Base-by-base conservation (phyloP, 139 green algal species). In the Picochlorum sp. region DNA sequence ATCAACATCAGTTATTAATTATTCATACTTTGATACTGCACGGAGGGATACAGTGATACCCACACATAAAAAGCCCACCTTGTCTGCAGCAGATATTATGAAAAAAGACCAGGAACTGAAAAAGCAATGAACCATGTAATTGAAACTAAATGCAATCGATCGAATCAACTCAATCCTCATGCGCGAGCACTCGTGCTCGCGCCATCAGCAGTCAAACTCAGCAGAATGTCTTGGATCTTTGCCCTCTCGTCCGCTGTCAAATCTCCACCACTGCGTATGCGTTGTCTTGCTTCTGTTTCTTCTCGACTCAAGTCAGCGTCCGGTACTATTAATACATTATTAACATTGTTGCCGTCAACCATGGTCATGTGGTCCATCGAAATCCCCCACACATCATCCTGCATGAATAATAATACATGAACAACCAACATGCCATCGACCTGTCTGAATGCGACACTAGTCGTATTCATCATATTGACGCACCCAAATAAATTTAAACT, bases 401-500 rank as follows among this genome's bases (percentile, higher is more conserved):
- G 47, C 47, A 95, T n/a, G 31, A 20, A 62, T n/a, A n/a, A n/a
- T n/a, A n/a, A n/a, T n/a, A n/a, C n/a, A n/a, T n/a, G n/a, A n/a
- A n/a, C n/a, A n/a, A n/a, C n/a, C n/a, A 52, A n/a, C 15, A 23
- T 26, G 24, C 24, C 24, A 26, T 26, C 14, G 45, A 15, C 2
- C 3, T 20, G 14, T 50, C 45, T n/a, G n/a, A n/a, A n/a, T n/a
- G n/a, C n/a, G n/a, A n/a, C n/a, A n/a, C n/a, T n/a, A n/a, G n/a
- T n/a, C n/a, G n/a, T n/a, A n/a, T n/a, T n/a, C n/a, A n/a, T n/a
- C n/a, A n/a, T n/a, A n/a, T n/a, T n/a, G n/a, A 24, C 47, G 47
- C 15, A 52, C 47, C 58, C 30, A 66, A 24, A 98, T 77, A 49
- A 91, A 88, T 80, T 97, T 97, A 83, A 90, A 97, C 26, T 83